A percentile compares a stretch with the other conserved stretches of the same genome.
Conservation (phyloP, 129 eudicot species). For the Centrapalus pauciflorus region DNA sequence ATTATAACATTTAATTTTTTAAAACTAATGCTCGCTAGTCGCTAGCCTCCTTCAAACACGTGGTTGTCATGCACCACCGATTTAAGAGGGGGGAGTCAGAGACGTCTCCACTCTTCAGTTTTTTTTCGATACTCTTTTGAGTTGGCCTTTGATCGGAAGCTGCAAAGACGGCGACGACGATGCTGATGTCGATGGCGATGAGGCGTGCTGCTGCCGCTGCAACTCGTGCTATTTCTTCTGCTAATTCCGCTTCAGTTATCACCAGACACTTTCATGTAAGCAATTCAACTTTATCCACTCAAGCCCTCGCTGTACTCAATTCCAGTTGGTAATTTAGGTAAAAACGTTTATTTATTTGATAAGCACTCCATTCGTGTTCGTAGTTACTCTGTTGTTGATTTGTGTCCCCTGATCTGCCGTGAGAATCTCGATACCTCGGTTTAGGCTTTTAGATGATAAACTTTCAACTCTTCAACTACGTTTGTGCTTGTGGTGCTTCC, state of each 20-base stretch:
- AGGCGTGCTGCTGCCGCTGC: slow-evolving; percentile 68
- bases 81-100: slow-evolving; percentile 17
- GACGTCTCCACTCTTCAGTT: slow-evolving; percentile 15
- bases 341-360: background rate
- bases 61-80: slow-evolving; percentile 16
- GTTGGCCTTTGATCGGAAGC: background rate
- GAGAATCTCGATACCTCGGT: background rate
- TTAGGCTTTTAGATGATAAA: background rate
- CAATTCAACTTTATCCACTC: background rate
- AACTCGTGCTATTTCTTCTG: slow-evolving; percentile 39
- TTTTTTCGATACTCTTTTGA: background rate
- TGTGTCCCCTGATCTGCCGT: background rate
- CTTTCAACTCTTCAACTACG: background rate
- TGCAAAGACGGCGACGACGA: slow-evolving; percentile 12
- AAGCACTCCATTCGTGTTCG: background rate
- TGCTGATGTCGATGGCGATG: slow-evolving; percentile 51
- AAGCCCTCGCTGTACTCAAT: background rate
- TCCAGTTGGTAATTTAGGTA: background rate
- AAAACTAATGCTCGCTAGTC: too few relatives aligned
- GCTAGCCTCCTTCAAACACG: slow-evolving; percentile 20
- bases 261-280: slow-evolving; percentile 65
- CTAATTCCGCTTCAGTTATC: slow-evolving; percentile 29
- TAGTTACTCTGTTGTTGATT: background rate
- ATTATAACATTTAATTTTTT: too few relatives aligned
- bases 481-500: background rate